Evolutionary conservation across 1,139 yeast genomes (phyloP).

Genomic region (Nadsonia starkeyi-henricii): DNA sequence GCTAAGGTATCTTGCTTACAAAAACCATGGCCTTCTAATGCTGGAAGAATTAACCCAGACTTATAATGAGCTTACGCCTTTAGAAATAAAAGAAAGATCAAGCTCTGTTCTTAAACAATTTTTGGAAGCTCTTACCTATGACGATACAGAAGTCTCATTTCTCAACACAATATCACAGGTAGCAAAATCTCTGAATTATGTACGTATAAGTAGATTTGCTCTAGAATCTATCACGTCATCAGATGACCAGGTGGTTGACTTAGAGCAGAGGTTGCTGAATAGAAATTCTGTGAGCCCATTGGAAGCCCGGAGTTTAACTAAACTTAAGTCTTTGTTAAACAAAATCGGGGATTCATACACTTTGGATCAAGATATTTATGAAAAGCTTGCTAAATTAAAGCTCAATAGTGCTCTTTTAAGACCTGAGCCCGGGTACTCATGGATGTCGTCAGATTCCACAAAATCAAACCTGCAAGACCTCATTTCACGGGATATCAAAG

Average conservation of each 20-base stretch:
- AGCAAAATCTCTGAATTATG: slow-evolving; percentile 19
- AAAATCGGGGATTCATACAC: slow-evolving; percentile 17
- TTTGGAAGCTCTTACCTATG: slow-evolving; percentile 23
- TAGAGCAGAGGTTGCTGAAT: slow-evolving; percentile 13
- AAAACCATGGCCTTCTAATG: slow-evolving; percentile 69
- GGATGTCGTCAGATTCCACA: slow-evolving; percentile 10
- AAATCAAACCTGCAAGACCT: not conserved
- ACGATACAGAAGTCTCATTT: slow-evolving; percentile 21
- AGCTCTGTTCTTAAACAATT: slow-evolving; percentile 20
- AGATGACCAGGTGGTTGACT: slow-evolving; percentile 15
- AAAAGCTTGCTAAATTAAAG: slow-evolving; percentile 7
- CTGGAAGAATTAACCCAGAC: slow-evolving; percentile 33
- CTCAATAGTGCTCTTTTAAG: slow-evolving; percentile 7
- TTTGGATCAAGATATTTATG: slow-evolving; percentile 9
- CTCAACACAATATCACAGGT: slow-evolving; percentile 16
- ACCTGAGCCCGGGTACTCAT: slow-evolving; percentile 9
- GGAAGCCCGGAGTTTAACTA: slow-evolving; percentile 13
- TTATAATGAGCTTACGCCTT: slow-evolving; percentile 9
- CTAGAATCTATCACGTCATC: slow-evolving; percentile 44
- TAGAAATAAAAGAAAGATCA: slow-evolving; percentile 13
- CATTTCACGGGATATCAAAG: not conserved
- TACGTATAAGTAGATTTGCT: slow-evolving; percentile 43
- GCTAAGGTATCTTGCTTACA: slow-evolving; percentile 59
- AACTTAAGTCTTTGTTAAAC: slow-evolving; percentile 15
- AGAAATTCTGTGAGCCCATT: slow-evolving; percentile 14